These are phyloP conservation scores for Ambrosiella xylebori DNA, from an alignment of 2,329 filamentous ascomycete genomes.

Conservation along the genomic window DNA sequence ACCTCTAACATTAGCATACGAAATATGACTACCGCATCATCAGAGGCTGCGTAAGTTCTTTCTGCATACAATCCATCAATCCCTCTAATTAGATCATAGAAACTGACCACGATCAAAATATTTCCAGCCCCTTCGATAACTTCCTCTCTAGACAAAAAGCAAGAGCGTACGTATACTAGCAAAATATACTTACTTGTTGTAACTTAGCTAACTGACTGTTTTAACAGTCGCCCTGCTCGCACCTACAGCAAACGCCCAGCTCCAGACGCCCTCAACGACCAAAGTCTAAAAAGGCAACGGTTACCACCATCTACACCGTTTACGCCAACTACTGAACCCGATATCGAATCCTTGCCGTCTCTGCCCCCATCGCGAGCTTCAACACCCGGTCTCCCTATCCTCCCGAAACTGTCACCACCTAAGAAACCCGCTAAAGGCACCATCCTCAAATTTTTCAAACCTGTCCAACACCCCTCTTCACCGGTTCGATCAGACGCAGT, in stretches of 20 bases:
- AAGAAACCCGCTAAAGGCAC: slow-evolving; percentile 18
- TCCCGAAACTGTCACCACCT: background rate
- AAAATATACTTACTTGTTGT: background rate
- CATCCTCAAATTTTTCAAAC: slow-evolving; percentile 27
- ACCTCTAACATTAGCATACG: background rate
- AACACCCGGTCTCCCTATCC: background rate
- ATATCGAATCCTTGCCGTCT: background rate
- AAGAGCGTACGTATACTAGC: slow-evolving; percentile 5
- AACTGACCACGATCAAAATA: background rate
- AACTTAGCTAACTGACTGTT: background rate
- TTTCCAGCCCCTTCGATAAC: slow-evolving; percentile 6
- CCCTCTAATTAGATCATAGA: background rate
- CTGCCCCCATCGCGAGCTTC: background rate
- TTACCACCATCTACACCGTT: slow-evolving; percentile 1
- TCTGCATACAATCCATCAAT: background rate
- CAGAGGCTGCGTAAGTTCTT: slow-evolving; percentile 3
- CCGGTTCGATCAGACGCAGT: slow-evolving; percentile 10
- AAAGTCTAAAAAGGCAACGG: slow-evolving; percentile 17
- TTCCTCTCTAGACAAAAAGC: slow-evolving; percentile 6
- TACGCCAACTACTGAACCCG: background rate
- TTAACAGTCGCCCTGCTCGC: slow-evolving; percentile 16
- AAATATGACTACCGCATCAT: slow-evolving; percentile 2
- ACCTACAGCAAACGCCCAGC: slow-evolving; percentile 24
- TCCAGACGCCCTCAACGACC: slow-evolving; percentile 17
- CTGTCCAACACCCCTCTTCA: slow-evolving; percentile 14